Evolutionary conservation across 805 yeast genomes (phyloP).

Genomic region (Tetrapisispora fleetii): DNA sequence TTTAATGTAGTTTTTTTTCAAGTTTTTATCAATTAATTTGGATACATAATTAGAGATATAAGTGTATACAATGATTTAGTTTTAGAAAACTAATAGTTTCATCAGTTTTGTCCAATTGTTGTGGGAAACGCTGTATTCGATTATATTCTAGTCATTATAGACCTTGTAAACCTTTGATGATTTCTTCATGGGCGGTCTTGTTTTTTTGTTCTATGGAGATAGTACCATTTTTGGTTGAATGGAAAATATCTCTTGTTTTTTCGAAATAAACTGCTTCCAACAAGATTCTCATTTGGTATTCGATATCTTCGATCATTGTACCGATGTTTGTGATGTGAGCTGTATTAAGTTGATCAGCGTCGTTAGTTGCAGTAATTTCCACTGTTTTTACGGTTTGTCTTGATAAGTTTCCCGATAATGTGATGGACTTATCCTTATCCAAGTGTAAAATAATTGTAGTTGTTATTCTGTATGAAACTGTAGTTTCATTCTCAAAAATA

Average conservation of each 20-base stretch:
- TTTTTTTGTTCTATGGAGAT: conserved; percentile 14
- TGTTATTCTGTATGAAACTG: conserved; percentile 59
- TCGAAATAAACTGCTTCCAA: conserved; percentile 93
- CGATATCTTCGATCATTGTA: conserved; percentile 75
- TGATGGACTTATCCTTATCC: conserved; percentile 23
- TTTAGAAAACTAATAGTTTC: too few species aligned
- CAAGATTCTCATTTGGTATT: conserved; percentile 74
- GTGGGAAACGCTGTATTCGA: too few species aligned
- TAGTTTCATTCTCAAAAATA: conserved; percentile 35
- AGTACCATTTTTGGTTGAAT: conserved; percentile 45
- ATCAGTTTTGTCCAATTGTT: neutral
- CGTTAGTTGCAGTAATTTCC: conserved; percentile 23
- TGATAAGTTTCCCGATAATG: conserved; percentile 71
- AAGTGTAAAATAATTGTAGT: conserved; percentile 80
- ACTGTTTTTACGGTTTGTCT: conserved; percentile 63
- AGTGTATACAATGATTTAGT: neutral
- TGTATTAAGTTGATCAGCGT: conserved; percentile 28
- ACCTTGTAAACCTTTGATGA: conserved; percentile 30
- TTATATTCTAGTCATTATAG: conserved; percentile 5
- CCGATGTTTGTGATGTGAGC: conserved; percentile 86
- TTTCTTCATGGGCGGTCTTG: conserved; percentile 27
- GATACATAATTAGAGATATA: neutral
- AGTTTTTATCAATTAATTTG: neutral
- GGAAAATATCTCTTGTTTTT: conserved; percentile 80
- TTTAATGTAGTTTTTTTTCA: neutral